Evolutionary conservation across 2,329 filamentous ascomycete species (phyloP).

Genomic region (Colletotrichum shisoi): DNA sequence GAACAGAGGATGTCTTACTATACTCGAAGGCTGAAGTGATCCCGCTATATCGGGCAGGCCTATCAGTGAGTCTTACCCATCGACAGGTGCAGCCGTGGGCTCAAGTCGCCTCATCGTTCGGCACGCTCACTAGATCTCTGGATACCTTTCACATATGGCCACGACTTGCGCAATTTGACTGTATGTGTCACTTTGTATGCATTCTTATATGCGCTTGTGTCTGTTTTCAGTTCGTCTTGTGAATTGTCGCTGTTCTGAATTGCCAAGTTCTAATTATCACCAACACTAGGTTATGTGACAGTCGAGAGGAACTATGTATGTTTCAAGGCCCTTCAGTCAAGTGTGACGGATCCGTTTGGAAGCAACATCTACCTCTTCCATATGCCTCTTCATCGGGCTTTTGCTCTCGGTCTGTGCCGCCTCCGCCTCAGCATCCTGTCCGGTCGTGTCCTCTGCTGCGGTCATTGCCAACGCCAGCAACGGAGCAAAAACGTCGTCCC

Average conservation of each 20-base stretch:
- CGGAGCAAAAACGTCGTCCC: conserved; percentile 4
- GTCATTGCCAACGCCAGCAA: conserved; percentile 8
- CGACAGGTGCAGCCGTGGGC: background rate
- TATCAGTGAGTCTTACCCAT: too few relatives aligned
- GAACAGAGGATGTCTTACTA: too few relatives aligned
- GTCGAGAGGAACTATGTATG: background rate
- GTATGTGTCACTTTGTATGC: background rate
- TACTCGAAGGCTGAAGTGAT: too few relatives aligned
- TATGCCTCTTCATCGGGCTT: conserved; percentile 2
- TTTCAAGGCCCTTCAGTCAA: background rate
- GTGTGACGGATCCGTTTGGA: background rate
- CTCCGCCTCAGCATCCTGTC: background rate
- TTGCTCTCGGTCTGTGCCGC: background rate
- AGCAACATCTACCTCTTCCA: conserved; percentile 9
- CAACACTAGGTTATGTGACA: too few relatives aligned
- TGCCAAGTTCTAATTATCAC: background rate
- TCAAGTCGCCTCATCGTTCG: background rate
- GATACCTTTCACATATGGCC: background rate
- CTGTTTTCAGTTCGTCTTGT: background rate
- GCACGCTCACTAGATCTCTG: background rate
- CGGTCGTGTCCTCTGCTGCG: background rate
- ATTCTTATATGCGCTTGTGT: background rate
- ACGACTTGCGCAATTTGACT: background rate
- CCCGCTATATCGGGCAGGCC: too few relatives aligned
- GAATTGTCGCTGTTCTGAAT: background rate